phyloP scores from a whole-genome alignment of 2,329 filamentous ascomycete genomes.

The Rutstroemia sp. region DNA sequence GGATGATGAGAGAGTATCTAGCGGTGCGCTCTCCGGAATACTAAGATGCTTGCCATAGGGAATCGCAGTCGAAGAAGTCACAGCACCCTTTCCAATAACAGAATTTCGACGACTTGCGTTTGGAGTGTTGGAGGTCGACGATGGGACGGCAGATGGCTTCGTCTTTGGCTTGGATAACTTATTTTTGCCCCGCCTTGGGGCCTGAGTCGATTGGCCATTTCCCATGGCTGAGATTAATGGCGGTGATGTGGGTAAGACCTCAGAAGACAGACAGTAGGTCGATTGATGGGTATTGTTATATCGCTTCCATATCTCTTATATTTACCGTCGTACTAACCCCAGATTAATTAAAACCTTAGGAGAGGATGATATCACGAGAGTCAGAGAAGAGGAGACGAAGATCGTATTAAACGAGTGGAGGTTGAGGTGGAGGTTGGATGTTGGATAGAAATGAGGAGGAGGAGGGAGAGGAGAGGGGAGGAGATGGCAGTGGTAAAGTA shows the following conservation, averaged over 20 bases:
- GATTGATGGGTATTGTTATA: constrained; percentile 5
- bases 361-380: not conserved
- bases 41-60: not conserved
- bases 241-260: not conserved
- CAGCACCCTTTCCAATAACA: constrained; percentile 9
- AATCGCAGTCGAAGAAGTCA: not conserved
- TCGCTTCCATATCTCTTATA: constrained; percentile 8
- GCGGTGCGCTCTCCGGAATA: not conserved
- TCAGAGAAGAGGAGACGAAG: not conserved
- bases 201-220: constrained; percentile 22
- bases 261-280: not conserved
- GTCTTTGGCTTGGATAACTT: constrained; percentile 29
- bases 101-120: constrained; percentile 20
- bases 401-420: not conserved
- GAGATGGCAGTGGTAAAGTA: not conserved
- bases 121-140: constrained; percentile 12
- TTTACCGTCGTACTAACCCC: not conserved
- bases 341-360: not conserved
- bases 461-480: constrained; percentile 4
- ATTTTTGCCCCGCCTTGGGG: constrained; percentile 17
- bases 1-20: not conserved
- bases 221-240: constrained; percentile 18
- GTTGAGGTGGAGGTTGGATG: not conserved
- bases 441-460: not conserved
- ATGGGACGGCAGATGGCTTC: constrained; percentile 18